These are phyloP conservation scores for Talaromyces pinophilus DNA, from an alignment of 2,329 filamentous ascomycete genomes.

Conservation along the genomic window DNA sequence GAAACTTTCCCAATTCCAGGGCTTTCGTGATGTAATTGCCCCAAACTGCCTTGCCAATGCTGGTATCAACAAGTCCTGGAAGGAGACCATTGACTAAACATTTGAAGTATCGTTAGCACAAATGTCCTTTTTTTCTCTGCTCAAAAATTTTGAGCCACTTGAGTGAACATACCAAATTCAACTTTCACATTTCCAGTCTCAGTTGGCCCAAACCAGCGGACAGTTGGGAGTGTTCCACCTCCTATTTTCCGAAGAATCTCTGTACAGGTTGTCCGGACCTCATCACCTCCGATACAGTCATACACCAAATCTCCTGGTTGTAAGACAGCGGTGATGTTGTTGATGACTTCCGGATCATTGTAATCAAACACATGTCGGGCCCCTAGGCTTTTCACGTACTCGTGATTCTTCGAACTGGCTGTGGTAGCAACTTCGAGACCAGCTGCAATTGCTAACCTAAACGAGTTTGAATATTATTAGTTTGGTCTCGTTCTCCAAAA, in stretches of 20 bases:
- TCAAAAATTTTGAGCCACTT: too few relatives aligned
- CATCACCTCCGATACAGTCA: slow-evolving; percentile 34
- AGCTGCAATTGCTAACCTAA: slow-evolving; percentile 35
- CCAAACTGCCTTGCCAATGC: slow-evolving; percentile 29
- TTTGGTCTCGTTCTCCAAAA: background rate
- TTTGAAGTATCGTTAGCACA: background rate
- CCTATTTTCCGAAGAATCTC: slow-evolving; percentile 8
- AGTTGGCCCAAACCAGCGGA: slow-evolving; percentile 1
- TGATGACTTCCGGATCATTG: slow-evolving; percentile 37
- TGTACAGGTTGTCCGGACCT: slow-evolving; percentile 30
- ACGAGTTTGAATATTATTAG: background rate
- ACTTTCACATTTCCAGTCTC: slow-evolving; percentile 2
- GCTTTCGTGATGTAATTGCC: slow-evolving; percentile 32
- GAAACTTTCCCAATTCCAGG: slow-evolving; percentile 33
- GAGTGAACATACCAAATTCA: slow-evolving; percentile 9
- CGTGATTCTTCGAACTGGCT: slow-evolving; percentile 37
- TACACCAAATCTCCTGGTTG: slow-evolving; percentile 11
- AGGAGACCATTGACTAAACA: slow-evolving; percentile 6
- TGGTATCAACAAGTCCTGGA: slow-evolving; percentile 13
- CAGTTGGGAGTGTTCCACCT: slow-evolving; percentile 15
- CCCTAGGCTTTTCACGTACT: slow-evolving; percentile 37
- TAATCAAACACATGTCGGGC: slow-evolving; percentile 46
- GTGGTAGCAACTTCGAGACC: slow-evolving; percentile 40
- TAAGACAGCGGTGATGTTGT: slow-evolving; percentile 34
- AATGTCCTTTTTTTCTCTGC: background rate